Conservation (phyloP, 148 eudicot species). For the Heliamphora exappendiculata region DNA sequence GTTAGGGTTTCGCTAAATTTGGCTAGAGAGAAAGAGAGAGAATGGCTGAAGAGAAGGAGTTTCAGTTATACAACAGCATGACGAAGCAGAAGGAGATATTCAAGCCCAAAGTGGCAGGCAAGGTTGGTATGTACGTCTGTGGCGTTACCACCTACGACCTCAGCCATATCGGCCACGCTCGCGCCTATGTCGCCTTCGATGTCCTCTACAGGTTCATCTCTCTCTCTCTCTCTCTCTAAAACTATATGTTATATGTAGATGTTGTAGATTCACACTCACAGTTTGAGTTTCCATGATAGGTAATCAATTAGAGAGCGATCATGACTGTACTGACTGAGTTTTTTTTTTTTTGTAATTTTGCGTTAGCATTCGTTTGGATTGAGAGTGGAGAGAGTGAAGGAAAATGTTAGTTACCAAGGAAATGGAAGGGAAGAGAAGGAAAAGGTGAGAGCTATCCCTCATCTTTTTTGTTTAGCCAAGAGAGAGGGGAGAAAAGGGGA, state of each 20-base stretch:
- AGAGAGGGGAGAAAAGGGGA: neutral
- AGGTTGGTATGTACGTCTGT: constrained; percentile 75
- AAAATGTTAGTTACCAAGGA: no score
- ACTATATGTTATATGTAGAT: neutral
- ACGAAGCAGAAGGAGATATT: constrained; percentile 64
- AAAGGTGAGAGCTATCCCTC: no score
- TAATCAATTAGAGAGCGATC: neutral
- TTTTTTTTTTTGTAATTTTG: no score
- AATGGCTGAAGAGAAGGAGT: constrained; percentile 31
- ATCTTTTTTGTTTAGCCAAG: no score
- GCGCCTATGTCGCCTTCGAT: constrained; percentile 85
- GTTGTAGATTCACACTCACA: neutral
- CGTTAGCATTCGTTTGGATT: no score
- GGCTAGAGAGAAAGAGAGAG: neutral
- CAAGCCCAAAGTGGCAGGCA: constrained; percentile 37
- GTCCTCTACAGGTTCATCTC: constrained; percentile 51
- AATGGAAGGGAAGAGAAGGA: no score
- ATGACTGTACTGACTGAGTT: neutral
- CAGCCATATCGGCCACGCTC: constrained; percentile 85
- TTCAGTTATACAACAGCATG: constrained; percentile 48
- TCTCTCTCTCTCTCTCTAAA: neutral
- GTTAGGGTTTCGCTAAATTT: constrained; percentile 13
- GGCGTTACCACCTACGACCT: constrained; percentile 73
- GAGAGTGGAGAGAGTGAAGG: no score
- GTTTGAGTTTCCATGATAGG: neutral